Base-by-base conservation (phyloP, 805 yeast genomes). In the Spathaspora girioi region DNA sequence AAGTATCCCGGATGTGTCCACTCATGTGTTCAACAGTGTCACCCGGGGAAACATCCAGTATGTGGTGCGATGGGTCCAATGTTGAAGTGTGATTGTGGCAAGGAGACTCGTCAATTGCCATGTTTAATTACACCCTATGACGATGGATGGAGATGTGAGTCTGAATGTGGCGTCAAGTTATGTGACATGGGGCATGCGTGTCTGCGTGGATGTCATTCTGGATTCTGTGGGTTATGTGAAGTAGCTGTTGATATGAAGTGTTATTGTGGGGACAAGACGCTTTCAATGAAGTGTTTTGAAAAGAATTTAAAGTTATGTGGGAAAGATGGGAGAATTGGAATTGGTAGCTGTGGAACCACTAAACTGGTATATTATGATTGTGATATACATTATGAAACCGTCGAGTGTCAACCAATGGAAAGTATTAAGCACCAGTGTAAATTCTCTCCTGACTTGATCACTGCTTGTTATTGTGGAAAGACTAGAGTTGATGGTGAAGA, bases 21-120 rank as follows among this genome's bases (percentile, higher is more conserved):
- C 63, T 80, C 82, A 2, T 91, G 97, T 62, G 68, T 87, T 1
- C 69, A 83, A 3, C 76, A 78, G 14, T 91, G 97, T 64, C 97
- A 91, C 65, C 93, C 97, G 2, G 97, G 97, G 0, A 87, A 91
- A 1, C 97, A 92, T 66, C 83, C 89, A 0, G 73, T 73, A 23
- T 91, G 97, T 70, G 83, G 87, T 12, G 90, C 96, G 1, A 68
- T 86, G 63, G 90, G 93, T 0, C 93, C 96, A 0, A 67, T 72
- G 9, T 68, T 87, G 71, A 69, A 69, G 40, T 91, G 97, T 67
- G 72, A 75, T 27, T 91, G 97, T 72, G 97, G 97, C 1, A 78
- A 77, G 40, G 73, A 79, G 47, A 64, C 75, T 14, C 79, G 78
- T 49, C 94, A 88, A 61, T 68, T 82, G 61, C 92, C 86, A n/a